Percentiles rank a stretch among this genome's conserved stretches.
These are phyloP conservation scores for Tulasnella sp. DNA, from an alignment of 768 basidiomycete genomes.

Conservation along the genomic window DNA sequence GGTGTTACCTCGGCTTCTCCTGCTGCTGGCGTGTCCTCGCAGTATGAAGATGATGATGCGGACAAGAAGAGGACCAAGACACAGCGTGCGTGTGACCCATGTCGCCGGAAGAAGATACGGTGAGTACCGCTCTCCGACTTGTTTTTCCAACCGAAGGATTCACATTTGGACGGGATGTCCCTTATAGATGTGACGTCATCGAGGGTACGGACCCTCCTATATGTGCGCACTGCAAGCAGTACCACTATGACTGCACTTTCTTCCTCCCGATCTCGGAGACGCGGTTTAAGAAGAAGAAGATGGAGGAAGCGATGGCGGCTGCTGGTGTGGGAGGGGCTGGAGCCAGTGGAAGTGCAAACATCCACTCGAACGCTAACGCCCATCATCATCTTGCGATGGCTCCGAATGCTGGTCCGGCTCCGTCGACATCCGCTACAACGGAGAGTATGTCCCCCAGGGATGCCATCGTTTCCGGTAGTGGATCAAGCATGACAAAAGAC, in stretches of 20 bases:
- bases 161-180: neutral
- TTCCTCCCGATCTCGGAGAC: constrained; percentile 98
- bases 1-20: no score
- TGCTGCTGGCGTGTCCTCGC: constrained; percentile 41
- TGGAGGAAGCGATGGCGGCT: constrained; percentile 50
- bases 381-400: no score
- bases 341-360: neutral
- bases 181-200: constrained; percentile 68
- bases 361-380: neutral
- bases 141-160: neutral
- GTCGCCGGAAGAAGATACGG: constrained; percentile 83
- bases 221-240: constrained; percentile 93
- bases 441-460: no score
- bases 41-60: constrained; percentile 19
- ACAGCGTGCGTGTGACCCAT: constrained; percentile 84
- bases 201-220: constrained; percentile 62
- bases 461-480: no score
- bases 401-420: no score
- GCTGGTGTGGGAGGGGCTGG: constrained; percentile 14
- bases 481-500: constrained; percentile 27
- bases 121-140: constrained; percentile 23
- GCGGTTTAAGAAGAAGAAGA: constrained; percentile 91
- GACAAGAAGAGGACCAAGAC: constrained; percentile 88
- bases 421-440: no score
- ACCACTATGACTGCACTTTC: constrained; percentile 89